Base-by-base conservation (phyloP, 495 filamentous ascomycete species). In the Penicillium egyptiacum region DNA sequence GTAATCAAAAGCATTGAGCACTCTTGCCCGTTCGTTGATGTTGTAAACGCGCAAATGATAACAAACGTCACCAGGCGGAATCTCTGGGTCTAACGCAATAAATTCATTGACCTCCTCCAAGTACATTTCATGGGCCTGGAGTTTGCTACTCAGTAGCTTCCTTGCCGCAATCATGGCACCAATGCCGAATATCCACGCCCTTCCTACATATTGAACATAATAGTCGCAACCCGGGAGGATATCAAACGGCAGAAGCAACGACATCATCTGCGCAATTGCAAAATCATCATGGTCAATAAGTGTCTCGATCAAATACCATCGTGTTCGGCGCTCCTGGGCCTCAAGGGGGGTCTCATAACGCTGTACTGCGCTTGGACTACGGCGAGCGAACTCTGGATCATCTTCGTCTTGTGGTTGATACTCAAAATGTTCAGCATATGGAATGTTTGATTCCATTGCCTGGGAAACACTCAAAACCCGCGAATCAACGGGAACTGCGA, bases 1-100 rank as follows among this genome's bases (percentile, higher is more conserved):
- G 19, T 52, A n/a, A 5, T 54, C 52, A 26, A 54, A 10, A 7
- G 42, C 42, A 5, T 7, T 23, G 10, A 47, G 33, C 3, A 55
- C 5, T 20, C 19, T 37, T 12, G 30, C 53, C 16, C 53, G 42
- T 31, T 55, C 53, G 0, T n/a, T 47, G 31, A 10, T 55, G 22
- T 55, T 19, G 10, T 22, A 46, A 5, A 55, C 43, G 9, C 53
- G 53, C 12, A 45, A 20, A 5, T 22, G 7, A 28, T 52, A 52
- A 40, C 7, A 17, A 22, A 1, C 12, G 35, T 23, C 17, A 8
- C 16, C 6, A 5, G 40, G 30, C 22, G 20, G 12, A 14, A 20
- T 19, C 3, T 8, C 7, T 0, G 31, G 22, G 4, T 55, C 20
- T 11, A 55, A 28, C 4, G 53, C 53, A 12, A 55, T 55, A 2